Evolutionary conservation across 2,329 filamentous ascomycete genomes (phyloP).

Genomic region (Pseudogymnoascus sp.): DNA sequence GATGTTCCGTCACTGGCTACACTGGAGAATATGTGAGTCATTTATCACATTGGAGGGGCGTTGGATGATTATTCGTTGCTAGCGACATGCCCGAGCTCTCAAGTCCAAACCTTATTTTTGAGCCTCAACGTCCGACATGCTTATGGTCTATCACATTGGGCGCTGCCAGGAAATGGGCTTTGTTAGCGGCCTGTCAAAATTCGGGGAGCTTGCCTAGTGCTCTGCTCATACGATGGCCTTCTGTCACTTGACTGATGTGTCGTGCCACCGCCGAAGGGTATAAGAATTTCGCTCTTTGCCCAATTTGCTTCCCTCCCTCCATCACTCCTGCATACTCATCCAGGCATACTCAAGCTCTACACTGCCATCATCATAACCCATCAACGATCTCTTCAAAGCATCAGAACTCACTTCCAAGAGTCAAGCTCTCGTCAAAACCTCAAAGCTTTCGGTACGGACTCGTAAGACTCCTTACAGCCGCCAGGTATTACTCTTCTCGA

Average conservation of each 20-base stretch:
- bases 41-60: background rate
- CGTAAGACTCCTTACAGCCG: background rate
- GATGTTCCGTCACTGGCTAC: background rate
- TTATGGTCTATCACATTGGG: background rate
- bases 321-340: conserved; percentile 3
- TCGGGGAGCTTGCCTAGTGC: background rate
- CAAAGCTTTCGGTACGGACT: background rate
- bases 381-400: conserved; percentile 1
- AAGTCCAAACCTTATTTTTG: background rate
- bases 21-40: background rate
- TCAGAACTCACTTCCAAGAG: conserved; percentile 1
- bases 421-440: background rate
- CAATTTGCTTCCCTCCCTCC: background rate
- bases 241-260: background rate
- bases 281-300: background rate
- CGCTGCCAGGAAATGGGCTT: background rate
- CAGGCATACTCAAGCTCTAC: conserved; percentile 6
- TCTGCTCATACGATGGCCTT: background rate
- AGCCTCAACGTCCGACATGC: background rate
- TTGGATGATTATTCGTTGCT: background rate
- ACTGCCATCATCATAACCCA: background rate
- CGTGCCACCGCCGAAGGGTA: background rate
- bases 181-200: background rate
- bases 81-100: background rate
- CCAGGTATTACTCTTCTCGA: background rate